Evolutionary conservation across 495 filamentous ascomycete species (phyloP), one percentile per base, ranked within the genome.

Genomic region (Neurospora intermedia): DNA sequence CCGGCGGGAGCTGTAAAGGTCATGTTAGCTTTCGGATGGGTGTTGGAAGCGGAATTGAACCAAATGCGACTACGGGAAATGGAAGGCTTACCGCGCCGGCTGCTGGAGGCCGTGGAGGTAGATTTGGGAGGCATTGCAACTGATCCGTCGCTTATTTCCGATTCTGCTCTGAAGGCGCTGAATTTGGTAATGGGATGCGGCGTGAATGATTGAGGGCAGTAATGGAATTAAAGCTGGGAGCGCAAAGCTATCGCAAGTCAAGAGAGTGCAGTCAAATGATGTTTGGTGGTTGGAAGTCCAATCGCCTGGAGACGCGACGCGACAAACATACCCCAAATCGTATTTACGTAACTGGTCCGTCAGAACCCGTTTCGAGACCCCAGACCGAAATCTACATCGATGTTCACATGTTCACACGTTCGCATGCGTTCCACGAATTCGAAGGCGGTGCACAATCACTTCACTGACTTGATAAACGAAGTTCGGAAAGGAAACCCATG

Each of bases 401-500:
- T 15, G 23, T 46, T 46, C 43, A 46, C 8, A 54, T 23, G 46
- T 46, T 20, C 16, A 4, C 0, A 54, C 13, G 20, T 59, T 20
- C n/a, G 7, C 9, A 46, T 10, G 18, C 43, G 20, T 10, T 46
- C 20, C 46, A 54, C 20, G 20, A 13, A 23, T 54, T 54, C 20
- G 5, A 23, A 54, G 46, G 46, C 20, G 23, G 13, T 13, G 20
- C 20, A 15, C 10, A 54, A 54, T 54, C 54, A 62, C 27, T 62
- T 35, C 15, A 6, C 6, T 38, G 35, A 31, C 16, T 66, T 13
- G 13, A 40, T n/a, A 69, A 23, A 59, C 5, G 6, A 10, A 27
- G 20, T 48, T 75, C 66, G 73, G 71, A 66, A 73, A 71, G 74
- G 73, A 79, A 78, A 75, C 76, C 76, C 76, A 35, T 78, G 72